Evolutionary conservation across 148 eudicot species (phyloP).

Genomic region (Nepenthes gracilis): DNA sequence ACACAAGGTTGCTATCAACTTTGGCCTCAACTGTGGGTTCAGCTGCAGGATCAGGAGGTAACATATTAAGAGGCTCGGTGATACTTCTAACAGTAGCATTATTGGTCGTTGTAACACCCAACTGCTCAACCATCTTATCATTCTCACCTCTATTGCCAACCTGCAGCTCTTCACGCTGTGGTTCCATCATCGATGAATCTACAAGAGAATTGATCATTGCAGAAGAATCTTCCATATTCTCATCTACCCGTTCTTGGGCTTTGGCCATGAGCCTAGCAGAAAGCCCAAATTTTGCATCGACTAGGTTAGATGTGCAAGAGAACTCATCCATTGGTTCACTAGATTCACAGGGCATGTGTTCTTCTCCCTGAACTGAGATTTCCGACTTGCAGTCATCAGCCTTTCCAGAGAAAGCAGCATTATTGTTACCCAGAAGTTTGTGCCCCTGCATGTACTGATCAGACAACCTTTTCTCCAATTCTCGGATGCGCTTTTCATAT

Average conservation of each 20-base stretch:
- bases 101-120: conserved; percentile 24
- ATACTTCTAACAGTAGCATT: conserved; percentile 28
- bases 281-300: conserved; percentile 26
- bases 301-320: conserved; percentile 40
- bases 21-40: conserved; percentile 24
- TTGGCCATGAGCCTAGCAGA: conserved; percentile 19
- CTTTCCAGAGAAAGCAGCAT: conserved; percentile 26
- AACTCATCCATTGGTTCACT: conserved; percentile 59
- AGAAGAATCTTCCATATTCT: conserved; percentile 76
- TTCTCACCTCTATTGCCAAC: conserved; percentile 29
- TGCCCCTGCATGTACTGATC: conserved; percentile 38
- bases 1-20: conserved; percentile 28
- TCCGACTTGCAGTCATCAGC: conserved; percentile 50
- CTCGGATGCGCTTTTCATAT: conserved; percentile 79
- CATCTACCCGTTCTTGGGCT: conserved; percentile 53
- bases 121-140: conserved; percentile 17
- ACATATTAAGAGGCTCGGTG: conserved; percentile 19
- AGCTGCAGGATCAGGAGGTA: conserved; percentile 23
- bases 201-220: conserved; percentile 42
- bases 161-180: conserved; percentile 43
- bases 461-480: conserved; percentile 70
- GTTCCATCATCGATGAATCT: conserved; percentile 72
- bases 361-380: conserved; percentile 40
- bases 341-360: conserved; percentile 22
- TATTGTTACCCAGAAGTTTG: conserved; percentile 26